Conservation (phyloP, 805 yeast genomes). For the Yarrowia sp. region DNA sequence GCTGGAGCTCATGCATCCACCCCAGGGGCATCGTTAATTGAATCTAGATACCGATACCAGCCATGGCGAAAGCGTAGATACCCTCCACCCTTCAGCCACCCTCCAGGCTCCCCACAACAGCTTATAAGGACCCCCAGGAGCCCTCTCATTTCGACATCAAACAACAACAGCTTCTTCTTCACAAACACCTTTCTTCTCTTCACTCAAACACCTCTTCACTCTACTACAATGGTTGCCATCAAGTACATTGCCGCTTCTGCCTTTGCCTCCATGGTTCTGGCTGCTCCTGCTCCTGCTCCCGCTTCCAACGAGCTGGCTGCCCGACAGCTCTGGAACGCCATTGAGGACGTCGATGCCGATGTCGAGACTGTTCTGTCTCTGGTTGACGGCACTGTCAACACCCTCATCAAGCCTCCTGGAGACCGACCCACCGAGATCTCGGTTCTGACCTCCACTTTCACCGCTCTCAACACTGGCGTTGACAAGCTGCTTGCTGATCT, state of each 20-base stretch:
- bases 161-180: neutral
- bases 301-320: slow-evolving; percentile 7
- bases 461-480: slow-evolving; percentile 19
- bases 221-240: slow-evolving; percentile 5
- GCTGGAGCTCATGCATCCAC: neutral
- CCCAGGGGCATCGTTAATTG: neutral
- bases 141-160: slow-evolving; percentile 4
- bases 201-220: neutral
- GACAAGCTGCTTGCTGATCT: slow-evolving; percentile 37
- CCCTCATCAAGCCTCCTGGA: slow-evolving; percentile 38
- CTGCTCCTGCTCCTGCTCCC: slow-evolving; percentile 37
- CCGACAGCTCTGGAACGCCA: slow-evolving; percentile 25
- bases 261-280: slow-evolving; percentile 12
- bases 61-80: neutral
- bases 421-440: slow-evolving; percentile 25
- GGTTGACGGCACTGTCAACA: slow-evolving; percentile 16
- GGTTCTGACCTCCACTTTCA: slow-evolving; percentile 16
- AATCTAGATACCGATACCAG: slow-evolving; percentile 8
- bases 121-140: neutral
- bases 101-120: neutral
- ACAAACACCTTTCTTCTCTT: neutral
- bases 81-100: neutral
- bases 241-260: slow-evolving; percentile 18
- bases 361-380: slow-evolving; percentile 23
- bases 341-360: slow-evolving; percentile 22